Base-by-base conservation (phyloP, 2,329 filamentous ascomycete species). In the Corniculantispora saksenae region DNA sequence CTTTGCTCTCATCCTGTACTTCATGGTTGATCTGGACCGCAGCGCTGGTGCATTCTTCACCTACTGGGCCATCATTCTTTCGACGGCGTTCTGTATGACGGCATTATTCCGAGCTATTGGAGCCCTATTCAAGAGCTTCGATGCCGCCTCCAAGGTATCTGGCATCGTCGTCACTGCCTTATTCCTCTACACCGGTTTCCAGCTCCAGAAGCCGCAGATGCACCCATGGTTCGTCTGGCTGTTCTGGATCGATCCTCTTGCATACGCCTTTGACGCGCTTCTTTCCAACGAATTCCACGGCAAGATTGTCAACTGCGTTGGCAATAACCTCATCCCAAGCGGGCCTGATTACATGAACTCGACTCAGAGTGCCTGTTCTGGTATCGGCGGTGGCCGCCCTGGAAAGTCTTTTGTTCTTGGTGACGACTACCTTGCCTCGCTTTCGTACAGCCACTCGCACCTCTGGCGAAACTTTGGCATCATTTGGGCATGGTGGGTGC, bases 1-100 rank as follows among this genome's bases (percentile, higher is more conserved):
- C 0, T 91, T 91, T 68, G 79, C 82, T 2, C 7, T 91, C 0
- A 79, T 88, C 0, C 67, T 88, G 0, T 90, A 90, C 75, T 91
- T 88, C 68, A 88, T 94, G 87, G 88, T 84, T 17, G 87, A 87
- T 5, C 78, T 94, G 1, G 84, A 84, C 1, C 82, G 87, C n/a
- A 86, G 87, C n/a, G 86, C 89, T 0, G 90, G 90, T 0, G 88
- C 89, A 1, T 94, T 89, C 76, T 89, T 91, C 70, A 89, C 86
- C 0, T 89, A 83, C 69, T 89, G 84, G 84, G 66, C 85, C 23
- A 61, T 87, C 12, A 70, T 88, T 0, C 77, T 86, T 40, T 72
- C 80, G 0, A 80, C 80, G 0, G 82, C 84, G 0, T 83, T 89
- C 72, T 82, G 79, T 40, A 86, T 89, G 79, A 89, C 86, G 1